Evolutionary conservation across 2,329 filamentous ascomycete species (phyloP), one percentile per base, ranked within the genome.

Genomic region (Colletotrichum liriopes): DNA sequence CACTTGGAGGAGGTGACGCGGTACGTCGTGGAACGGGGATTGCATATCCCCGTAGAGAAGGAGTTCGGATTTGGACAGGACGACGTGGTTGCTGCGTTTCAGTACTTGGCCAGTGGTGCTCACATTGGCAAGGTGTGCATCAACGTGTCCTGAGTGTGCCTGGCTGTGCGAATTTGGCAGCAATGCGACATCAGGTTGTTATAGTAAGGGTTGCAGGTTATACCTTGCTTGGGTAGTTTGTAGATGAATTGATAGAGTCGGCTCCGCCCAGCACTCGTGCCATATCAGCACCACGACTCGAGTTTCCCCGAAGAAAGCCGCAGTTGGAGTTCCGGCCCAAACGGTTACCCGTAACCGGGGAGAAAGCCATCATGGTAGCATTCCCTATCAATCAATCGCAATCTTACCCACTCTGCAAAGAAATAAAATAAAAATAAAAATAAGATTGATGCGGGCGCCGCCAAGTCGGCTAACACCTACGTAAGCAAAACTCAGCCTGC

Each of bases 101-200:
- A 59, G 5, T 72, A 69, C 39, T 20, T 69, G 32, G 23, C 69
- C 5, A 58, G 23, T 12, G 76, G 77, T 29, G 59, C 75, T 71
- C 82, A 83, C 60, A 77, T 82, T 41, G 81, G 81, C 4, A 84
- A 83, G 69, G 76, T 83, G 5, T 81, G 79, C 63, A 81, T 80
- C 55, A 78, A 59, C 20, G 32, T 65, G 56, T 8, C 41, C 49
- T 29, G 58, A 49, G 4, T 0, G 11, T 54, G 29, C 6, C 12
- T 12, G 2, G 26, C 1, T 3, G 51, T 29, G 18, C 29, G 18
- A 3, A 7, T 54, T n/a, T 35, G 51, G 51, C 29, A 23, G 18
- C 18, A 35, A 35, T n/a, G 29, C 51, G 29, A 20, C 29, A 32
- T 35, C 29, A 16, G 8, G 11, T 6, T 18, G 4, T n/a, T 11